Conservation (phyloP, 2,329 filamentous ascomycete species). For the Aspergillus persii region DNA sequence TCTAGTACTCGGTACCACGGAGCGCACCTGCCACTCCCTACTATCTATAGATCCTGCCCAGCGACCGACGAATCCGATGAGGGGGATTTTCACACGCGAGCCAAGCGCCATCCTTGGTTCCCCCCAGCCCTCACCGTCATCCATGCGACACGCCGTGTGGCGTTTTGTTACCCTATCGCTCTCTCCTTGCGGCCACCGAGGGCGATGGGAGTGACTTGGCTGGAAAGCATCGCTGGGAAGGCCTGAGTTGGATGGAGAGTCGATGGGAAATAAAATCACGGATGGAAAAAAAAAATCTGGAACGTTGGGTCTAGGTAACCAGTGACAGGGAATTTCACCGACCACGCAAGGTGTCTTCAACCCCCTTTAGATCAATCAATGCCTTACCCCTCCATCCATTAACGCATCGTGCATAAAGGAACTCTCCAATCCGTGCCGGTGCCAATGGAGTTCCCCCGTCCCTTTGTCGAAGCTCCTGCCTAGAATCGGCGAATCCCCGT, state of each 20-base stretch:
- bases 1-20: no score
- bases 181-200: neutral
- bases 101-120: conserved; percentile 3
- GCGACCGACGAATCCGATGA: conserved; percentile 1
- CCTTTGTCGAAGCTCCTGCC: conserved; percentile 16
- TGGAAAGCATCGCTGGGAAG: neutral
- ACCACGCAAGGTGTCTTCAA: conserved; percentile 1
- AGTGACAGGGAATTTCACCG: neutral
- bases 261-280: neutral
- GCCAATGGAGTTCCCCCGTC: conserved; percentile 8
- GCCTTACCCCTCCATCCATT: conserved; percentile 8
- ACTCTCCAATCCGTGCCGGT: conserved; percentile 10
- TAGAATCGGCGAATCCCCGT: conserved; percentile 22
- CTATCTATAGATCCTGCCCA: neutral
- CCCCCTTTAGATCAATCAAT: neutral
- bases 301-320: neutral
- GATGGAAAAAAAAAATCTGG: neutral
- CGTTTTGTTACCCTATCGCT: conserved; percentile 2
- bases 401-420: conserved; percentile 15
- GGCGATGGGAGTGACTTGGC: neutral
- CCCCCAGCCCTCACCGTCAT: neutral
- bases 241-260: neutral
- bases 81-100: conserved; percentile 3
- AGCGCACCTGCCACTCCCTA: no score
- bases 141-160: conserved; percentile 3